A percentile compares a stretch with the other conserved stretches of the same genome.
Evolutionary conservation across 2,329 filamentous ascomycete genomes (phyloP).

Genomic region (Aureobasidium namibiae): DNA sequence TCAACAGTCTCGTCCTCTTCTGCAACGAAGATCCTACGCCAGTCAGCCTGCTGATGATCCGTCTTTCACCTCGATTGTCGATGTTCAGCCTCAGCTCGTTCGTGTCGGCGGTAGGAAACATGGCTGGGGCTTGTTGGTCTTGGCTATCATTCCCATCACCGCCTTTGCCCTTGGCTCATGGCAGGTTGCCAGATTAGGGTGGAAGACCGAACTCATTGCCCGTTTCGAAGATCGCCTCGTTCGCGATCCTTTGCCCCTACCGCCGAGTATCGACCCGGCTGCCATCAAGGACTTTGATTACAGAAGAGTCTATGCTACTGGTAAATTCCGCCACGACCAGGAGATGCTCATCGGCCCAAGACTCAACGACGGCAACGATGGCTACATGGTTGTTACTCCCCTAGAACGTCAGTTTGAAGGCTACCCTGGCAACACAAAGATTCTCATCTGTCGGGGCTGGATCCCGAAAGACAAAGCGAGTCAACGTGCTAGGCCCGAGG

Average conservation of each 20-base stretch:
- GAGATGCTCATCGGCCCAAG: conserved; percentile 96
- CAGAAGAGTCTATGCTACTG: conserved; percentile 68
- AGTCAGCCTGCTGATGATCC: conserved; percentile 62
- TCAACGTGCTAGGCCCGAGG: conserved; percentile 54
- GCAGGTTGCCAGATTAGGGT: conserved; percentile 87
- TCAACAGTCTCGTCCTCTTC: conserved; percentile 16
- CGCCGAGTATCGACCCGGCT: conserved; percentile 70
- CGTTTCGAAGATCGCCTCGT: conserved; percentile 87
- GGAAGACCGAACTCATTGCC: conserved; percentile 90
- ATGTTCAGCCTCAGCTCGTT: conserved; percentile 74
- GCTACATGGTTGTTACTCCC: conserved; percentile 86
- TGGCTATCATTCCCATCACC: conserved; percentile 83
- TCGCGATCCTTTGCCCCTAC: conserved; percentile 75
- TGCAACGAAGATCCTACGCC: conserved; percentile 27
- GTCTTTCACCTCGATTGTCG: conserved; percentile 74
- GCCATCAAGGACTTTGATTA: conserved; percentile 88
- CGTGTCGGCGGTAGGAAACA: conserved; percentile 61
- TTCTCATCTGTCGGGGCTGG: conserved; percentile 88
- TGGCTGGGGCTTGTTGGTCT: conserved; percentile 70
- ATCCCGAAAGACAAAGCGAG: conserved; percentile 66
- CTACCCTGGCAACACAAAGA: conserved; percentile 46
- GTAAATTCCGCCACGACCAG: conserved; percentile 72
- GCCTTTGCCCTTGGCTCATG: conserved; percentile 86
- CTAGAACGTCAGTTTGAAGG: conserved; percentile 54
- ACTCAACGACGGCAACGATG: conserved; percentile 79